A percentile compares a stretch with the other conserved stretches of the same genome.
Evolutionary conservation across 495 filamentous ascomycete genomes (phyloP).

Genomic region (Rhizodiscina lignyota): DNA sequence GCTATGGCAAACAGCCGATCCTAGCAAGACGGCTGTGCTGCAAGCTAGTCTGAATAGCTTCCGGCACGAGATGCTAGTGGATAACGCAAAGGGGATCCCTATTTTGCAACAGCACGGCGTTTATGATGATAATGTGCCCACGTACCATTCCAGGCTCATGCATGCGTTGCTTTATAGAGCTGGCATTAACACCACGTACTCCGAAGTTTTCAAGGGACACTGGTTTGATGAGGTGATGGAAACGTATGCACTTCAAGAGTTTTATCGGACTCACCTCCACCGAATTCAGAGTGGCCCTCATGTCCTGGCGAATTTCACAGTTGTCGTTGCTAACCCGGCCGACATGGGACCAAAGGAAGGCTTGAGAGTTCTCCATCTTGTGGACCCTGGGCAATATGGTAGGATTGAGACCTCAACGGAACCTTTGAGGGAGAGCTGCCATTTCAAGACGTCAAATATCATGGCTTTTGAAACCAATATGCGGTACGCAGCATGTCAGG

Average conservation of each 20-base stretch:
- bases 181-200: constrained; percentile 26
- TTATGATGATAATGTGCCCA: constrained; percentile 41
- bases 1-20: constrained; percentile 37
- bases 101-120: constrained; percentile 40
- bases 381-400: constrained; percentile 26
- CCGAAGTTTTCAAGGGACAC: constrained; percentile 34
- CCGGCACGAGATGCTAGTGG: constrained; percentile 35
- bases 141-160: constrained; percentile 39
- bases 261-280: constrained; percentile 22
- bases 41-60: constrained; percentile 31
- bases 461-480: too few species aligned
- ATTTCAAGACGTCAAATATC: too few species aligned
- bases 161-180: constrained; percentile 27
- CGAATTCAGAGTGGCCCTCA: constrained; percentile 2
- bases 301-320: constrained; percentile 21
- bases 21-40: constrained; percentile 26
- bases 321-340: constrained; percentile 31
- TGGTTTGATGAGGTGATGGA: constrained; percentile 33
- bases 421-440: too few species aligned
- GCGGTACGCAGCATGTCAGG: too few species aligned
- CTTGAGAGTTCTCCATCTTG: constrained; percentile 29
- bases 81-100: constrained; percentile 35
- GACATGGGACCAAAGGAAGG: constrained; percentile 34
- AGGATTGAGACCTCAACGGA: too few species aligned
- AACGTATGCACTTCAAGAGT: constrained; percentile 22